Evolutionary conservation across 805 yeast species (phyloP).

Genomic region (Metschnikowia santaceciliae): DNA sequence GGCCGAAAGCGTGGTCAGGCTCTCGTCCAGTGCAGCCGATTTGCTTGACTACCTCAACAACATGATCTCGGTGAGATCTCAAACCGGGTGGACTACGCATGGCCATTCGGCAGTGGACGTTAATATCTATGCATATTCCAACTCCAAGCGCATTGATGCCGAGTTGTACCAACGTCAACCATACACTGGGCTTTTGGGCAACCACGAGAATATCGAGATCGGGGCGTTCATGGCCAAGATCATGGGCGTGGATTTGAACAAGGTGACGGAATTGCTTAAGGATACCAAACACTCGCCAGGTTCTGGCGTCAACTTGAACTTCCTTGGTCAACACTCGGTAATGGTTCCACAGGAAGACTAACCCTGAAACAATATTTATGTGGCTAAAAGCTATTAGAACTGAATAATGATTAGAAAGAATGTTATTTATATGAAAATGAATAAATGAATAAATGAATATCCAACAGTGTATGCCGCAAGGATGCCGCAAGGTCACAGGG

Average conservation of each 20-base stretch:
- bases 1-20: conserved; percentile 20
- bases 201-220: conserved; percentile 82
- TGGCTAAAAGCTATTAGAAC: no score
- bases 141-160: conserved; percentile 42
- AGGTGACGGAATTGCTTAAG: conserved; percentile 47
- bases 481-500: no score
- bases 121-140: conserved; percentile 79
- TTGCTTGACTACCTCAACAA: conserved; percentile 56
- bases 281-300: conserved; percentile 47
- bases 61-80: conserved; percentile 76
- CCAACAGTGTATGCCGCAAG: no score
- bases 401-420: no score
- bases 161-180: conserved; percentile 27
- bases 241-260: conserved; percentile 44
- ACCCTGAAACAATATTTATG: background rate
- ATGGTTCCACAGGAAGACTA: background rate
- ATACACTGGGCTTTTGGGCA: conserved; percentile 57
- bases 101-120: conserved; percentile 97
- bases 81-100: conserved; percentile 94
- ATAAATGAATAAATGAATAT: no score
- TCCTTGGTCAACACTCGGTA: background rate
- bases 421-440: no score
- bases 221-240: conserved; percentile 66
- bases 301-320: background rate
- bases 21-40: conserved; percentile 24